Percentiles rank a stretch among this genome's conserved stretches.
Conservation (phyloP, 2,329 filamentous ascomycete species). For the Cladosporium cucumerinum region DNA sequence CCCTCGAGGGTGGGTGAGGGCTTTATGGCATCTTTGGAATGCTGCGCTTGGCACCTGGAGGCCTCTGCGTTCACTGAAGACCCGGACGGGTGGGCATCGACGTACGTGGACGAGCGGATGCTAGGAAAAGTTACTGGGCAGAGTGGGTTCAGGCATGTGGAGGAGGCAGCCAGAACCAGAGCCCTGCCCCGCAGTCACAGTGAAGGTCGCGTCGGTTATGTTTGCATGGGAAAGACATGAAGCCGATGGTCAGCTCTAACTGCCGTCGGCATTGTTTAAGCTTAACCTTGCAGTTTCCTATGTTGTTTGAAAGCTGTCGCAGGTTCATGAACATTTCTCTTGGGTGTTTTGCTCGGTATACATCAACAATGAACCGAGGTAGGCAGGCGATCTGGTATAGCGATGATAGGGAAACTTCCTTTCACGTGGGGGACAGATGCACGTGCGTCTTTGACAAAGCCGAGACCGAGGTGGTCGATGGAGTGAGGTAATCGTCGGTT, state of each 20-base stretch:
- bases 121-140: background rate
- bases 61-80: constrained; percentile 10
- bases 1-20: background rate
- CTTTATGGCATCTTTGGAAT: constrained; percentile 10
- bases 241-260: background rate
- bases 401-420: background rate
- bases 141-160: constrained; percentile 13
- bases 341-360: background rate
- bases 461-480: background rate
- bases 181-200: constrained; percentile 1
- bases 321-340: background rate
- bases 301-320: background rate
- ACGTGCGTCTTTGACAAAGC: background rate
- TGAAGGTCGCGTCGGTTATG: background rate
- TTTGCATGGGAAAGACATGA: background rate
- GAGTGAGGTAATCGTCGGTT: background rate
- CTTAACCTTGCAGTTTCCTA: background rate
- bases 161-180: background rate
- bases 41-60: constrained; percentile 8
- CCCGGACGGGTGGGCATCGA: constrained; percentile 9
- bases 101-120: constrained; percentile 15
- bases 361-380: background rate
- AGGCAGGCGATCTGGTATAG: background rate
- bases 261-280: background rate
- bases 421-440: constrained; percentile 1